phyloP scores from a whole-genome alignment of 495 filamentous ascomycete species.

The Astrothelium subdiscretum region DNA sequence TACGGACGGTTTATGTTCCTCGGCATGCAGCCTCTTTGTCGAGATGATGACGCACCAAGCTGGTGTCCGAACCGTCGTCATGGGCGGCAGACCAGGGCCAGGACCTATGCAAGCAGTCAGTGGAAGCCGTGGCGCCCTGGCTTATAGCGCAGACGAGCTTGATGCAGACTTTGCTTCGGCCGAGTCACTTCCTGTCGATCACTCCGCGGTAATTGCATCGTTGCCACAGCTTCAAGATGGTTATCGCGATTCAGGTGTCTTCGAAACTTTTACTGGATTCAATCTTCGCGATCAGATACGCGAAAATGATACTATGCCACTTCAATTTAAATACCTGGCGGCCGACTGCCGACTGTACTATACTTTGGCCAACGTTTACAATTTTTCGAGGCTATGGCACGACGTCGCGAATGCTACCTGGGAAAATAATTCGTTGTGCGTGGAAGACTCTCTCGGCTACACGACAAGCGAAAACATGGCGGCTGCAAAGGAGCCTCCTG shows the following conservation, averaged over 20 bases:
- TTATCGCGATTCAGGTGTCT: neutral
- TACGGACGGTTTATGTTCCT: conserved; percentile 39
- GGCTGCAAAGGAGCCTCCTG: conserved; percentile 3
- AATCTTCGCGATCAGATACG: conserved; percentile 5
- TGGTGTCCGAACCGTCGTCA: conserved; percentile 37
- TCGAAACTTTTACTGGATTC: neutral
- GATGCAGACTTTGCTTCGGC: neutral
- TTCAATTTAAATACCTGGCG: conserved; percentile 1
- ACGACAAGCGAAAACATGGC: neutral
- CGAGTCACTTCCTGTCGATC: neutral
- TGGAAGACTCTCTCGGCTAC: conserved; percentile 11
- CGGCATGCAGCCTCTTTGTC: conserved; percentile 40
- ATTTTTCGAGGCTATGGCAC: neutral
- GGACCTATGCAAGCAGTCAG: conserved; percentile 26
- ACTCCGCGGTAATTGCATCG: no score
- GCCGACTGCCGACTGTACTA: conserved; percentile 7
- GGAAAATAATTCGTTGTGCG: conserved; percentile 7
- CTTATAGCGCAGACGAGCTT: neutral
- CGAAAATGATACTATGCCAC: neutral
- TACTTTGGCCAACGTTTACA: neutral
- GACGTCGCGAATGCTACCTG: conserved; percentile 1
- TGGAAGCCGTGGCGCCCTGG: conserved; percentile 18
- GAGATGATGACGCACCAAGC: conserved; percentile 37
- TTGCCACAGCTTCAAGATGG: neutral
- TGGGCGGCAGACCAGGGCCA: conserved; percentile 35